phyloP scores from a whole-genome alignment of 257 asterid genomes.

The Eucommia ulmoides region DNA sequence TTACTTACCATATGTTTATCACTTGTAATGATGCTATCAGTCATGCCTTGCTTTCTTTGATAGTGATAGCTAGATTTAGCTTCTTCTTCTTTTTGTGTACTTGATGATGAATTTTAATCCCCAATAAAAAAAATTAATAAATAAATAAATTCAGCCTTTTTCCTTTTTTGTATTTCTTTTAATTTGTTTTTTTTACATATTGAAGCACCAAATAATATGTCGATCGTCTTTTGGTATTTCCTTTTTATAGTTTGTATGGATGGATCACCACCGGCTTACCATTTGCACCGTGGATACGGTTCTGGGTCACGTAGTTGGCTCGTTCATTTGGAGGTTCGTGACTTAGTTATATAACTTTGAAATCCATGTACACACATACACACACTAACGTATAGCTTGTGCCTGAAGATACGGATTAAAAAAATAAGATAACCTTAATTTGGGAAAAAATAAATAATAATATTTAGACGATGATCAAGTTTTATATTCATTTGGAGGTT shows the following conservation, averaged over 20 bases:
- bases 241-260: constrained; percentile 93
- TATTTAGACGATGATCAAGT: background rate
- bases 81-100: background rate
- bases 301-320: constrained; percentile 91
- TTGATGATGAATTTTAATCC: background rate
- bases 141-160: background rate
- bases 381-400: background rate
- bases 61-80: background rate
- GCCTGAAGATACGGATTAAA: background rate
- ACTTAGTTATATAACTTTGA: background rate
- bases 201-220: background rate
- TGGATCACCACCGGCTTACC: constrained; percentile 89
- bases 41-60: too few relatives aligned
- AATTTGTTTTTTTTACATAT: too few relatives aligned
- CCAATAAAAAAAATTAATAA: background rate
- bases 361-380: background rate
- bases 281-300: constrained; percentile 74
- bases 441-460: background rate
- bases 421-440: background rate
- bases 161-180: too few relatives aligned
- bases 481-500: constrained; percentile 38
- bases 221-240: constrained; percentile 1
- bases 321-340: constrained; percentile 77
- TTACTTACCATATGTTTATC: too few relatives aligned
- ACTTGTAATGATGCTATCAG: too few relatives aligned